Evolutionary conservation across 768 basidiomycete species (phyloP), one percentile per base, ranked within the genome.

Genomic region (Lenzites betulinus): DNA sequence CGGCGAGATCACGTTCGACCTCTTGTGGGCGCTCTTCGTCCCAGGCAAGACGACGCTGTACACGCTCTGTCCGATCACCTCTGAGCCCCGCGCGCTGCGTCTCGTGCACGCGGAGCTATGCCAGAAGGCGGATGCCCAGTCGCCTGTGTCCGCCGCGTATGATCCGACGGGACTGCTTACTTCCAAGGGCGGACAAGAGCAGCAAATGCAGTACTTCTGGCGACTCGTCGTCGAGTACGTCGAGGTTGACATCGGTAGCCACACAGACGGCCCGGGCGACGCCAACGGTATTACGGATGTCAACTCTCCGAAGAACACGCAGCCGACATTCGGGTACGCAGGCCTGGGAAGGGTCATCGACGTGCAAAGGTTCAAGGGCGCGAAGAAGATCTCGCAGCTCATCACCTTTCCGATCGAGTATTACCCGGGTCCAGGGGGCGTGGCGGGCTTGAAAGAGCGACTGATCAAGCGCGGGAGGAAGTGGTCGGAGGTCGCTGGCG

Each of bases 1-100:
- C 60, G 76, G 74, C 8, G 86, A 88, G 66, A 87, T 87, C 66
- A 83, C 82, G 4, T 86, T 79, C 66, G 79, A 82, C 13, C 75
- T 84, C 26, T 75, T 88, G 51, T 83, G 83, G 70, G 77, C 82
- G 7, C 77, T 89, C 60, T 77, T 85, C 47, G 77, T 85, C 18
- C 85, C 86, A 0, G 75, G 80, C 28, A 68, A 69, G 64, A 77
- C 81, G 22, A 72, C 82, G 48, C 72, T 87, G 64, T 80, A 85
- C 41, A 78, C 80, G 1, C 76, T 70, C 13, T 86, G 86, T 70
- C 77, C 81, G 20, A 73, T 82, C 46, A 85, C 84, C 0, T 79
- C 79, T 22, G 81, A 82, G 38, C 80, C 80, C 1, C 79, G 85
- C 41, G 76, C 84, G 0, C 81, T 86, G 68, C 75, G 79, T 46